phyloP scores from a whole-genome alignment of 2,329 filamentous ascomycete species.

The Colletotrichum graminicola region DNA sequence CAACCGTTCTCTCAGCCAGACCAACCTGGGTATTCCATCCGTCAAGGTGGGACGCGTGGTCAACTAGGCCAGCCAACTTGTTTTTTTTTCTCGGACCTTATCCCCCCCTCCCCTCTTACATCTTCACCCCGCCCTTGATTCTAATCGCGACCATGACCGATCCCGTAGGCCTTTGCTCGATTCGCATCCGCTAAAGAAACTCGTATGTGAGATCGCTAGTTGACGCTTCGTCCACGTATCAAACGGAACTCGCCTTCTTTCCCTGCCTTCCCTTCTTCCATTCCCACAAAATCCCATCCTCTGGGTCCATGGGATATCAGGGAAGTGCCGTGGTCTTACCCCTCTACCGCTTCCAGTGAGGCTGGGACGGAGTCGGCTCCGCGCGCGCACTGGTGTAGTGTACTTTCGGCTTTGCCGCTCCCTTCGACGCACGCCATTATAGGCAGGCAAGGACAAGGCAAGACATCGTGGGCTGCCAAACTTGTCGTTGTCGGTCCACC shows the following conservation, averaged over 20 bases:
- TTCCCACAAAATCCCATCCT: conserved; percentile 22
- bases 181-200: conserved; percentile 11
- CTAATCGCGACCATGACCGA: conserved; percentile 24
- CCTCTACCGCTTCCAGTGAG: not conserved
- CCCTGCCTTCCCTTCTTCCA: not conserved
- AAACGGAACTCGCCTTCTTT: not conserved
- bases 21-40: conserved; percentile 9
- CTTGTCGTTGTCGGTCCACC: conserved; percentile 4
- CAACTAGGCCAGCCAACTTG: conserved; percentile 31
- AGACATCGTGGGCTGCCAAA: conserved; percentile 13
- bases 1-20: conserved; percentile 5
- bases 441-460: conserved; percentile 25
- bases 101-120: not conserved
- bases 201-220: conserved; percentile 8
- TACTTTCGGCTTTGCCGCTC: not conserved
- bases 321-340: not conserved
- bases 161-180: conserved; percentile 16
- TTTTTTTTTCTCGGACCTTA: conserved; percentile 11
- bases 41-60: conserved; percentile 30
- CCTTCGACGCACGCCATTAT: conserved; percentile 9
- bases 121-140: not conserved
- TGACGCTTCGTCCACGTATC: conserved; percentile 28
- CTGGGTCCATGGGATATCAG: conserved; percentile 9
- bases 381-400: not conserved
- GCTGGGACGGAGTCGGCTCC: conserved; percentile 14